Conservation (phyloP, 352 stramenopile species). For the Phytophthora macrochlamydospora region DNA sequence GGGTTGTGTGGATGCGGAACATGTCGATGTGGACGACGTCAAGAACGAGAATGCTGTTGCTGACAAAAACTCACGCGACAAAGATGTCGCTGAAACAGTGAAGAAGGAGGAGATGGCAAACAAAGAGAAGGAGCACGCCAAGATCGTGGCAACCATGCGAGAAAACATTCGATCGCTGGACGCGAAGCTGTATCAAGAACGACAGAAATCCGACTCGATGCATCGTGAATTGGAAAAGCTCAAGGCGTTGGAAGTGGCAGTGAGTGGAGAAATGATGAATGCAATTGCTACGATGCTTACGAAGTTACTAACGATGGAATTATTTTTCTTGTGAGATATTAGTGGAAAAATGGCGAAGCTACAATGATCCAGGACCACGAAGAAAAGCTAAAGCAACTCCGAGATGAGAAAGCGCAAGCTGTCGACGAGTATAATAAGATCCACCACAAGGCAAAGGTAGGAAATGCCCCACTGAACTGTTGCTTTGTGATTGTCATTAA, state of each 20-base stretch:
- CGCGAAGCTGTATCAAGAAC: constrained; percentile 58
- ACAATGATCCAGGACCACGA: constrained; percentile 56
- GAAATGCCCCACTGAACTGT: background rate
- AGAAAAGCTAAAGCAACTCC: constrained; percentile 63
- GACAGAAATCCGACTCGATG: constrained; percentile 42
- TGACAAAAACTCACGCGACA: constrained; percentile 23
- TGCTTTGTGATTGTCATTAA: background rate
- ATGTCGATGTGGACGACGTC: constrained; percentile 14
- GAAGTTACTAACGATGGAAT: no score
- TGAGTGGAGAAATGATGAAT: constrained; percentile 22
- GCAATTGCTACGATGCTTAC: no score
- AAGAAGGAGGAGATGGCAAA: constrained; percentile 38
- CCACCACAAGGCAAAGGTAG: constrained; percentile 64
- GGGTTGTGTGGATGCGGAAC: constrained; percentile 21
- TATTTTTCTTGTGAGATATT: constrained; percentile 5
- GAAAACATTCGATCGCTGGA: constrained; percentile 46
- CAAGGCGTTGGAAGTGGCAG: constrained; percentile 60
- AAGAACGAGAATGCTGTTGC: constrained; percentile 31
- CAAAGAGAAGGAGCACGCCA: constrained; percentile 40
- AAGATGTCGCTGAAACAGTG: constrained; percentile 17
- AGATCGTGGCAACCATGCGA: constrained; percentile 37
- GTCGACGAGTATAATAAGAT: constrained; percentile 63
- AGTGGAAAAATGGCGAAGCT: constrained; percentile 72
- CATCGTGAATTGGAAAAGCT: constrained; percentile 66
- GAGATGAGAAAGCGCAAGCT: constrained; percentile 58